Conservation (phyloP, 768 basidiomycete genomes). For the Xerocomellus intermedius region DNA sequence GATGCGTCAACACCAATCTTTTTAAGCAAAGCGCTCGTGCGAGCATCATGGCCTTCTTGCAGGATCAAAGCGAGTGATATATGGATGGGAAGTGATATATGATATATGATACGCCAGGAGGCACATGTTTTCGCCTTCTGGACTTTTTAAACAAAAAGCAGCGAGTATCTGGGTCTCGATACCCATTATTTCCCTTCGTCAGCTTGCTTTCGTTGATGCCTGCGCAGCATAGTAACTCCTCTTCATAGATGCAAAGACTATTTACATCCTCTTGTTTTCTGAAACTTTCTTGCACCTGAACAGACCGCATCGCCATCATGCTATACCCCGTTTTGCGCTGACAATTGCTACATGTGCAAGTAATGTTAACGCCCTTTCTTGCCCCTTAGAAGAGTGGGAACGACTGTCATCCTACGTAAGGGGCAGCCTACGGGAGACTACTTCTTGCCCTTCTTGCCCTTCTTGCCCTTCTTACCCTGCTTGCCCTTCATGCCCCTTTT, state of each 20-base stretch:
- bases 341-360: not conserved
- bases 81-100: too few species aligned
- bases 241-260: not conserved
- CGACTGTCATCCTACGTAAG: too few species aligned
- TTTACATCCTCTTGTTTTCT: not conserved
- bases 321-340: not conserved
- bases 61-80: constrained; percentile 59
- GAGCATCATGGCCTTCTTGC: constrained; percentile 71
- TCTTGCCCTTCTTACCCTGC: too few species aligned
- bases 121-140: not conserved
- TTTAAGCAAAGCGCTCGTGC: constrained; percentile 45
- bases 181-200: not conserved
- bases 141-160: not conserved
- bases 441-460: too few species aligned
- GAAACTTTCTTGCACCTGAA: not conserved
- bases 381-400: too few species aligned
- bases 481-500: not conserved
- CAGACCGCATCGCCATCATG: too few species aligned
- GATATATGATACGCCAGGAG: not conserved
- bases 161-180: not conserved
- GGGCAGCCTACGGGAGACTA: too few species aligned
- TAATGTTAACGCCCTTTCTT: not conserved
- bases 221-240: not conserved
- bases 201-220: not conserved
- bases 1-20: not conserved